Conservation (phyloP, 257 asterid genomes). For the Cruciata laevipes region DNA sequence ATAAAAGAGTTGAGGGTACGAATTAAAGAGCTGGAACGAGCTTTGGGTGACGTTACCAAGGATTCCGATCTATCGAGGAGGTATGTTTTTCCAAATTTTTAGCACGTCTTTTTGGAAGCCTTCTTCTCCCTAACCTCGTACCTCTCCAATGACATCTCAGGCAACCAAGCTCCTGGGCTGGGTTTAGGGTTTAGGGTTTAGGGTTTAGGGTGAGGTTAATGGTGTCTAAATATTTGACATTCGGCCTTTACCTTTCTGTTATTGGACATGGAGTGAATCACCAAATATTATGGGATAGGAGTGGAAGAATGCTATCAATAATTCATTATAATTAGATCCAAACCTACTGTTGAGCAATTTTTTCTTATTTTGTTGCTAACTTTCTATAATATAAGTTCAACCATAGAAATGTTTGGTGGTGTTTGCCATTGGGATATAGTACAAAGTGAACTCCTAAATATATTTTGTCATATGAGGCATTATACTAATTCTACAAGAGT, state of each 20-base stretch:
- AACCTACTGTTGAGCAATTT: neutral
- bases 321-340: neutral
- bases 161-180: slow-evolving; percentile 40
- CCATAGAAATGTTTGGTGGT: neutral
- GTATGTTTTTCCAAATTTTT: slow-evolving; percentile 28
- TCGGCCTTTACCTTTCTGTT: neutral
- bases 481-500: neutral
- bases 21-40: slow-evolving; percentile 77
- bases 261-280: neutral
- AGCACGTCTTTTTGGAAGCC: slow-evolving; percentile 15
- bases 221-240: neutral
- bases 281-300: neutral
- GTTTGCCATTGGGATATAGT: neutral
- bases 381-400: neutral
- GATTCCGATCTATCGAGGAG: slow-evolving; percentile 61
- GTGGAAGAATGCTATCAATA: neutral
- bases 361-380: neutral
- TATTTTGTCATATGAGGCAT: neutral
- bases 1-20: slow-evolving; percentile 80
- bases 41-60: slow-evolving; percentile 47
- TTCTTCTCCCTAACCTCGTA: slow-evolving; percentile 42
- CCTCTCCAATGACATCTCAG: slow-evolving; percentile 35
- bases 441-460: neutral
- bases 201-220: no score
- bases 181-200: no score